Conservation (phyloP, 176 grass and related monocot species). For the Alopecurus myosuroides region DNA sequence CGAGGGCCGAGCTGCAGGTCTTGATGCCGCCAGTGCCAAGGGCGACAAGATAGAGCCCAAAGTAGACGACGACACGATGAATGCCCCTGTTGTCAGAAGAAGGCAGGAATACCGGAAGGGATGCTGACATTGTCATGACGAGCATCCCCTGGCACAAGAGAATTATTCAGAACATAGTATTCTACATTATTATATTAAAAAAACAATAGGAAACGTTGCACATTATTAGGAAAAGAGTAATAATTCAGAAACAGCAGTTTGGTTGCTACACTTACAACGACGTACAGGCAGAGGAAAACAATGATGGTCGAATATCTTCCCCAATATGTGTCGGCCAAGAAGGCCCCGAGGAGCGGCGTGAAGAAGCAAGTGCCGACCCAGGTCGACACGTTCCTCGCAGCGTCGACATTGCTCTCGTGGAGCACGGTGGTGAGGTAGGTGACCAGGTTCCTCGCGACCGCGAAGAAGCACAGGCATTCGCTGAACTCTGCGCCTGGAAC, state of each 20-base stretch:
- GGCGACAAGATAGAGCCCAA: not conserved
- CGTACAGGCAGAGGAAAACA: not conserved
- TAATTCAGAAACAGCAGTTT: not conserved
- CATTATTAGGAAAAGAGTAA: not conserved
- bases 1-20: not conserved
- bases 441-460: not conserved
- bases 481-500: not conserved
- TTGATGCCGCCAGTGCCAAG: not conserved
- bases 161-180: not conserved
- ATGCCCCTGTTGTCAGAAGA: not conserved
- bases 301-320: not conserved
- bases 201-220: not conserved
- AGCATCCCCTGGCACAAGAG: not conserved
- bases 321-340: slow-evolving; percentile 6
- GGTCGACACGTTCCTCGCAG: not conserved
- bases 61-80: not conserved
- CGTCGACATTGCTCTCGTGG: not conserved
- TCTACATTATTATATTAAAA: not conserved
- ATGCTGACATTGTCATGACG: not conserved
- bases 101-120: not conserved
- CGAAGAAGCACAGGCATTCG: not conserved
- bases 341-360: not conserved
- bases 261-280: not conserved
- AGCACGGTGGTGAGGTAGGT: not conserved
- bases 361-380: not conserved